Conservation (phyloP, 179 eudicot species). For the Drosera spatulata region DNA sequence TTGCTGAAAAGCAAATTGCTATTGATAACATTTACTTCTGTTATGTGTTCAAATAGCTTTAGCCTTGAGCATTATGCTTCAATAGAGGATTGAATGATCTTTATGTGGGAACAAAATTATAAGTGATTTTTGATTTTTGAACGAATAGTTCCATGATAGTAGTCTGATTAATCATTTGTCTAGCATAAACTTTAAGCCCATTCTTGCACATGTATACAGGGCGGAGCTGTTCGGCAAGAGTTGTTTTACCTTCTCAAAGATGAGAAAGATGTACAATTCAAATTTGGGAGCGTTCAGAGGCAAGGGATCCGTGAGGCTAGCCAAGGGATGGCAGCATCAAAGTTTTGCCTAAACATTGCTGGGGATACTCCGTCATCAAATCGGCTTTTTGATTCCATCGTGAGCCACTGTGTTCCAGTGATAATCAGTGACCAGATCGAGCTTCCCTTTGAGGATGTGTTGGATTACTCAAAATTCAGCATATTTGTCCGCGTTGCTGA, state of each 20-base stretch:
- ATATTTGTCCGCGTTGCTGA: constrained; percentile 64
- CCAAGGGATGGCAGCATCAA: constrained; percentile 76
- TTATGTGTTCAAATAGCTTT: too few relatives aligned
- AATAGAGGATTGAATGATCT: too few relatives aligned
- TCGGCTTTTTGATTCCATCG: constrained; percentile 90
- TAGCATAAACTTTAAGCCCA: too few relatives aligned
- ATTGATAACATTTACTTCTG: too few relatives aligned
- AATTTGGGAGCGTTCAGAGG: constrained; percentile 57
- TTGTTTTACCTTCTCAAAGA: constrained; percentile 80
- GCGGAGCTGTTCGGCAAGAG: constrained; percentile 83
- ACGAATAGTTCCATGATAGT: too few relatives aligned
- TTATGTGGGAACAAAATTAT: too few relatives aligned
- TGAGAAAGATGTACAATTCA: constrained; percentile 74
- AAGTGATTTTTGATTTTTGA: too few relatives aligned
- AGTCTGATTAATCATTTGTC: too few relatives aligned
- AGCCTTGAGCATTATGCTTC: too few relatives aligned
- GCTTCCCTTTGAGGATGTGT: constrained; percentile 82
- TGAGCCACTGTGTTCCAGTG: constrained; percentile 90
- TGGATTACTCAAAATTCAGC: constrained; percentile 75
- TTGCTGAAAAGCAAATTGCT: too few relatives aligned
- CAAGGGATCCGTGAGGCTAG: constrained; percentile 65
- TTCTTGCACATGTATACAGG: constrained; percentile 23
- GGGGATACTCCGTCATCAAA: constrained; percentile 99
- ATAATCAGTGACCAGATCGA: constrained; percentile 87
- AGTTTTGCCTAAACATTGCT: constrained; percentile 89